Conservation (phyloP, 495 filamentous ascomycete species). For the Geoglossum glabrum region DNA sequence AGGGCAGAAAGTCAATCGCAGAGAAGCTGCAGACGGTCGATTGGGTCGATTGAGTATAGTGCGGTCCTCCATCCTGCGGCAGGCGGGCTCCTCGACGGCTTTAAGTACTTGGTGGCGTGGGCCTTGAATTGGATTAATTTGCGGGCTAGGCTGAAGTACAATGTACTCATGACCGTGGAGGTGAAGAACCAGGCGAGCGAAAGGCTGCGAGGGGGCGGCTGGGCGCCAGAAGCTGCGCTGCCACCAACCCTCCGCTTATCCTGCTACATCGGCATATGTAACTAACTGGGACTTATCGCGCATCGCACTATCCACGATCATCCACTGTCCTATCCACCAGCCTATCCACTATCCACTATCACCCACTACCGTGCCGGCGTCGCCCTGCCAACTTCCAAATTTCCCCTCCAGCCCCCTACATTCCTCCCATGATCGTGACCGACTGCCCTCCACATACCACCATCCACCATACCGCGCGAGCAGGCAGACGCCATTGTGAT, state of each 20-base stretch:
- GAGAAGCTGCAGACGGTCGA: not conserved
- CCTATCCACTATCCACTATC: not conserved
- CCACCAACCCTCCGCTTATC: no score
- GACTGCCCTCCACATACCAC: no score
- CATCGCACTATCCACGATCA: no score
- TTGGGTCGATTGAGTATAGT: not conserved
- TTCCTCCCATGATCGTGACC: no score
- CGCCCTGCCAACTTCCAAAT: not conserved
- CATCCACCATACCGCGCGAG: not conserved
- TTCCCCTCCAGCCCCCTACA: no score
- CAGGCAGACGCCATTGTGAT: not conserved
- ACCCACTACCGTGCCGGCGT: not conserved
- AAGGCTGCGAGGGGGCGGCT: not conserved
- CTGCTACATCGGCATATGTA: no score
- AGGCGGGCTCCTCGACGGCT: not conserved
- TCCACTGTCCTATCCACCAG: not conserved
- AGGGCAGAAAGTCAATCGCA: not conserved
- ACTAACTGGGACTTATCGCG: no score
- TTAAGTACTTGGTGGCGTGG: slow-evolving; percentile 1
- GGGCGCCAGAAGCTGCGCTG: not conserved
- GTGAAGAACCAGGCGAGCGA: not conserved
- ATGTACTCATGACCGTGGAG: not conserved
- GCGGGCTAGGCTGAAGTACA: no score
- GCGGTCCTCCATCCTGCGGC: not conserved
- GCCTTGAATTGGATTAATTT: not conserved